Evolutionary conservation across 1,284 basidiomycete genomes (phyloP).

Genomic region (Somion occarium): DNA sequence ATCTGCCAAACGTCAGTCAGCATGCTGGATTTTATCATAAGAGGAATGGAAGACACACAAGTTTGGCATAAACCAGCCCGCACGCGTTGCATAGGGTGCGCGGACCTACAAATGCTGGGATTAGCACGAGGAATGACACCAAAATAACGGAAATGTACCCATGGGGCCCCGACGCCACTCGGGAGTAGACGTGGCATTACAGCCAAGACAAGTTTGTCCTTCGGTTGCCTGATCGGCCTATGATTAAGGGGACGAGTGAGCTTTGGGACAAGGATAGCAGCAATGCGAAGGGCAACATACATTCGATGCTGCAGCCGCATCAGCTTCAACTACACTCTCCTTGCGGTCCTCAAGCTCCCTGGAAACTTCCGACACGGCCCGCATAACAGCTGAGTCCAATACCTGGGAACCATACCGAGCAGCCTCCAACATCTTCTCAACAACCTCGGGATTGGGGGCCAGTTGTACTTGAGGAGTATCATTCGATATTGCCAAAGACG

Average conservation of each 20-base stretch:
- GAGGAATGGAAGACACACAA: conserved; percentile 38
- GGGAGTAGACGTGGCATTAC: conserved; percentile 77
- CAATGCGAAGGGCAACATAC: conserved; percentile 13
- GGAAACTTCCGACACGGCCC: conserved; percentile 18
- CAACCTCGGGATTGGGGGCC: conserved; percentile 29
- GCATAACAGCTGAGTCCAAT: conserved; percentile 36
- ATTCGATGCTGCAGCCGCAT: too few species aligned
- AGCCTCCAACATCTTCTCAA: conserved; percentile 44
- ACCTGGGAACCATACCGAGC: conserved; percentile 50
- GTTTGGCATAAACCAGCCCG: conserved; percentile 74
- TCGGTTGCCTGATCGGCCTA: conserved; percentile 43
- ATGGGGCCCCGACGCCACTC: conserved; percentile 79
- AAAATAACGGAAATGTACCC: conserved; percentile 40
- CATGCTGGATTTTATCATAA: background rate
- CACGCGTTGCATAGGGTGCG: conserved; percentile 75
- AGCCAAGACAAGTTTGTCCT: conserved; percentile 71
- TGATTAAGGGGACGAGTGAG: conserved; percentile 25
- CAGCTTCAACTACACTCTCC: background rate
- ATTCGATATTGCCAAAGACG: conserved; percentile 26
- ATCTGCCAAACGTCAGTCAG: conserved; percentile 21
- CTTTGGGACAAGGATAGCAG: too few species aligned
- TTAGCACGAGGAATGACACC: conserved; percentile 1
- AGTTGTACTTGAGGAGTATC: conserved; percentile 15
- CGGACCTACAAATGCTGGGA: conserved; percentile 42
- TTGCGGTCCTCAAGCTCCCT: conserved; percentile 15